Conservation (phyloP, 2,329 filamentous ascomycete genomes). For the Alternaria panax region DNA sequence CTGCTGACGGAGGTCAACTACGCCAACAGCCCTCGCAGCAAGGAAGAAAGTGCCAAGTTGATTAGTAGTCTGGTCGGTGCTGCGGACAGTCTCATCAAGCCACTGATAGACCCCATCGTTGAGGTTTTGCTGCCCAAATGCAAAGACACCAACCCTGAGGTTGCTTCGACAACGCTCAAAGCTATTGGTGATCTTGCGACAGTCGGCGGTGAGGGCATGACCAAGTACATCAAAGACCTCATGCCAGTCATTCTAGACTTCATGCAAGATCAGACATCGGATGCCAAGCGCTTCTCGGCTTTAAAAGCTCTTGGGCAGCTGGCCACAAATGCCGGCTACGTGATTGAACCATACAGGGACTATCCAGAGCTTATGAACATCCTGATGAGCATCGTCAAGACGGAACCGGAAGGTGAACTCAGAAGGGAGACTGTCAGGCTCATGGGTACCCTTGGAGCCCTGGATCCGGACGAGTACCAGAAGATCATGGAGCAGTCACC, state of each 20-base stretch:
- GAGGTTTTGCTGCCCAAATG: conserved; percentile 93
- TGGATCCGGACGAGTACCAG: conserved; percentile 96
- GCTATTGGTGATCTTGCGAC: conserved; percentile 93
- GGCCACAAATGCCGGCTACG: conserved; percentile 95
- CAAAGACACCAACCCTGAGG: conserved; percentile 81
- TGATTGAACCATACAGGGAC: conserved; percentile 93
- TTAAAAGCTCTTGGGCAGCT: conserved; percentile 89
- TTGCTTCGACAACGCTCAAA: conserved; percentile 92
- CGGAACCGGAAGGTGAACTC: conserved; percentile 84
- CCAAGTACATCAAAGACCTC: conserved; percentile 84
- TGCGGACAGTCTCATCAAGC: conserved; percentile 90
- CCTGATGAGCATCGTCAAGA: conserved; percentile 91
- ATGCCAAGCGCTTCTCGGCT: conserved; percentile 88
- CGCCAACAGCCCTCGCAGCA: conserved; percentile 90
- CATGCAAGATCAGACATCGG: conserved; percentile 90
- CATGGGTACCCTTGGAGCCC: conserved; percentile 90
- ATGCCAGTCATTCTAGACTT: conserved; percentile 97
- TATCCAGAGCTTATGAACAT: conserved; percentile 94
- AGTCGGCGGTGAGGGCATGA: conserved; percentile 93
- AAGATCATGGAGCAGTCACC: conserved; percentile 90
- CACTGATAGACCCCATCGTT: conserved; percentile 97
- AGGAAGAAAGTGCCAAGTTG: conserved; percentile 93
- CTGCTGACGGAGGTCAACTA: conserved; percentile 96
- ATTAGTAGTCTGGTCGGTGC: conserved; percentile 93
- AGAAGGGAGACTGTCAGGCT: conserved; percentile 95